A percentile compares a stretch with the other conserved stretches of the same genome.
Evolutionary conservation across 2,329 filamentous ascomycete species (phyloP).

Genomic region (Cladosporium austrohemisphaericum): DNA sequence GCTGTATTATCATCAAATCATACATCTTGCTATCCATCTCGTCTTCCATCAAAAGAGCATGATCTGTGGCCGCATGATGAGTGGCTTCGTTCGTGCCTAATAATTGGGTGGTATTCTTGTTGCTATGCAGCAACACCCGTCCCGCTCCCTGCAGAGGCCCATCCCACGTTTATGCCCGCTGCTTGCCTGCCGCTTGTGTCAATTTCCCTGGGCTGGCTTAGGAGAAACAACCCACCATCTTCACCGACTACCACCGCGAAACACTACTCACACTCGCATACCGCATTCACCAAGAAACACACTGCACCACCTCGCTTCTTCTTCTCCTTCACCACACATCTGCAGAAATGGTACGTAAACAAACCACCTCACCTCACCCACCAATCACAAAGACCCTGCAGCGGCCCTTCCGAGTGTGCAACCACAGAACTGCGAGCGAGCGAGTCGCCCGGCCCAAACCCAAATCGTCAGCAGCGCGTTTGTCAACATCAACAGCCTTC

Average conservation of each 20-base stretch:
- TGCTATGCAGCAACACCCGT: background rate
- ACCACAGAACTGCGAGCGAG: slow-evolving; percentile 4
- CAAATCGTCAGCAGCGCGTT: slow-evolving; percentile 6
- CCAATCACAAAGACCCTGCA: slow-evolving; percentile 16
- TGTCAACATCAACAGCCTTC: slow-evolving; percentile 13
- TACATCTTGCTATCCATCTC: too few species aligned
- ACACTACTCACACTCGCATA: background rate
- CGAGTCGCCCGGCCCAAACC: slow-evolving; percentile 7
- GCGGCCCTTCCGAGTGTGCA: slow-evolving; percentile 7
- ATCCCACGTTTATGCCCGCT: background rate
- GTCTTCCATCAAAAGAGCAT: too few species aligned
- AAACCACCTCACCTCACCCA: background rate
- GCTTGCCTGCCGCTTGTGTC: background rate
- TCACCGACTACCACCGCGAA: background rate
- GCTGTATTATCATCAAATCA: too few species aligned
- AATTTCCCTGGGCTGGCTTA: background rate
- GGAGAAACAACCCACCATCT: background rate
- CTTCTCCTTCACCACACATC: background rate
- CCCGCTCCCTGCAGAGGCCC: background rate
- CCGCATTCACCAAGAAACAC: background rate
- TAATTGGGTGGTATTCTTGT: too few species aligned
- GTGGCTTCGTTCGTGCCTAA: too few species aligned
- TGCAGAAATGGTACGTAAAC: slow-evolving; percentile 15
- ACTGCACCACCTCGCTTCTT: background rate
- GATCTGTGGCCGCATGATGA: too few species aligned